Evolutionary conservation across 192 early-diverging fungal genomes (phyloP), one percentile per base, ranked within the genome.

Genomic region (Coemansia sp.): DNA sequence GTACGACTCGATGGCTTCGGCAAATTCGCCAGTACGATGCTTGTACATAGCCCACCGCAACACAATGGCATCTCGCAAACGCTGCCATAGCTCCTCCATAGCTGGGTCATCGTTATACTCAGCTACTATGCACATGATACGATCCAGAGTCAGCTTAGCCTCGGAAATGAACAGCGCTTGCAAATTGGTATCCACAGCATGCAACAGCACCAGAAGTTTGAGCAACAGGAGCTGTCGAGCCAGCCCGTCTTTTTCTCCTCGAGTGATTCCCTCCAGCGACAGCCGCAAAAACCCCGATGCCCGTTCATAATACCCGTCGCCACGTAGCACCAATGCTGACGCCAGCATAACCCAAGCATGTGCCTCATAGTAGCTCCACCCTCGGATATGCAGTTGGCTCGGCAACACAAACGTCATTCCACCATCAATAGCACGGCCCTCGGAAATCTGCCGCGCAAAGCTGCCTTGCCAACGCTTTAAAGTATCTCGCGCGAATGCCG

Each of bases 321-420:
- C 55, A 35, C 48, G 46, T 20, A 40, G 36, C 10, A 50, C 57
- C 21, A 48, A 39, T 15, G 66, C 66, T 5, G 72, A 69, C 5
- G 68, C 55, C 5, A 76, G 62, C 66, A 76, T 76, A 3, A 59
- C 62, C 72, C 72, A 76, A 2, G 61, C 72, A 51, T 76, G 72
- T 0, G 66, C 61, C 42, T 76, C 72, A 37, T 69, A 76, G 48
- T 76, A 76, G 28, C 57, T 55, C 54, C 66, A 64, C 0, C 72
- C 58, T 2, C 54, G 23, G 14, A 72, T 18, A 1, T 33, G 11
- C 33, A 64, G 44, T 5, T 31, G 44, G n/a, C 36, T 46, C 13
- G 43, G 37, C 14, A 38, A 38, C 11, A 20, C 41, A 37, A 66
- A 51, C n/a, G 54, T 38, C 13, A 59, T 61, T 13, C 66, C 72